Evolutionary conservation across 371 early-diverging fungal species (phyloP).

Genomic region (Choanephora cucurbitarum): DNA sequence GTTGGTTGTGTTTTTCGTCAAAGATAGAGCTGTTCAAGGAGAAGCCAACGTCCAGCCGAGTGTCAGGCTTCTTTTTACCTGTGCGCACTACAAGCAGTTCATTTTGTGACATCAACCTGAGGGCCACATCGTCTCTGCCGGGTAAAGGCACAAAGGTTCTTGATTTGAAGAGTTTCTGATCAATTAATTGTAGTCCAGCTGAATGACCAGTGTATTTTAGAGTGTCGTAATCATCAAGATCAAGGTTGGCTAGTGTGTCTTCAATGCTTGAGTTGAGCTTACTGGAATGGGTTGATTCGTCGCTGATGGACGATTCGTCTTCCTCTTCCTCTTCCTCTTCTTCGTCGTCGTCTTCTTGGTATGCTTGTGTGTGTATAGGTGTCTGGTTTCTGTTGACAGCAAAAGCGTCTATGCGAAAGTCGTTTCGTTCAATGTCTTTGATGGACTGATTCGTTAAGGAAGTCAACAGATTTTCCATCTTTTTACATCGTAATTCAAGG

Average conservation of each 20-base stretch:
- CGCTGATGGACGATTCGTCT: slow-evolving; percentile 6
- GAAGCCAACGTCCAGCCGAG: slow-evolving; percentile 40
- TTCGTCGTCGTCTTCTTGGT: slow-evolving; percentile 29
- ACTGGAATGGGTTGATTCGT: slow-evolving; percentile 5
- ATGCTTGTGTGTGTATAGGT: slow-evolving; percentile 1
- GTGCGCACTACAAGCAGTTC: slow-evolving; percentile 46
- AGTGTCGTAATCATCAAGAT: slow-evolving; percentile 45
- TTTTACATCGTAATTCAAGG: slow-evolving; percentile 47
- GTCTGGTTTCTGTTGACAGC: slow-evolving; percentile 1
- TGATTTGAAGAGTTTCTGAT: slow-evolving; percentile 40
- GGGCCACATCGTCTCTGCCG: slow-evolving; percentile 40
- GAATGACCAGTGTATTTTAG: slow-evolving; percentile 51
- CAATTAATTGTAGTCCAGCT: slow-evolving; percentile 40
- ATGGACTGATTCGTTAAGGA: slow-evolving; percentile 39
- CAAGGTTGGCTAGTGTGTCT: slow-evolving; percentile 27
- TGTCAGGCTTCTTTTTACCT: slow-evolving; percentile 24
- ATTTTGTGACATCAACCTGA: slow-evolving; percentile 42
- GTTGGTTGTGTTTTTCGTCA: slow-evolving; percentile 16
- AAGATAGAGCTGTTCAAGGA: slow-evolving; percentile 38
- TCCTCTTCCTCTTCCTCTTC: slow-evolving; percentile 17
- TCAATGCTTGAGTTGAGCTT: slow-evolving; percentile 13
- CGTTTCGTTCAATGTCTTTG: slow-evolving; percentile 42
- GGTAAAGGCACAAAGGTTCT: slow-evolving; percentile 40
- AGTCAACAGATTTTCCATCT: slow-evolving; percentile 46
- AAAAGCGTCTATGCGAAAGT: slow-evolving; percentile 26